Evolutionary conservation across 2,329 filamentous ascomycete genomes (phyloP), one percentile per base, ranked within the genome.

Genomic region (Aspergillus quadricinctus): DNA sequence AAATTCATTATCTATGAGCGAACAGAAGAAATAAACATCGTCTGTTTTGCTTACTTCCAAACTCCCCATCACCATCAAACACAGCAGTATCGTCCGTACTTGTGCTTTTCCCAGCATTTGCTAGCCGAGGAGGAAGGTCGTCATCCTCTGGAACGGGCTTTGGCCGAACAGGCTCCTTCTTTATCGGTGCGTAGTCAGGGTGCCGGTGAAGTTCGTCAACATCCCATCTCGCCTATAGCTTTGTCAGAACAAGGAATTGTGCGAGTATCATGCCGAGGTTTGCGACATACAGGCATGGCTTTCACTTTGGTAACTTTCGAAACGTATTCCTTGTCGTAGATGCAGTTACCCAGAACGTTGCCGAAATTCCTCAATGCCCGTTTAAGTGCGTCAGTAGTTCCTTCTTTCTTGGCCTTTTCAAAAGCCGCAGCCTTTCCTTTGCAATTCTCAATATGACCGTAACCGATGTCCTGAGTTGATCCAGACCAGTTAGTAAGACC

Each of bases 401-500:
- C 95, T 77, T 97, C 92, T 73, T 99, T 99, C 79, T 97, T 99
- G 1, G 94, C 92, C 76, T 99, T 99, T 72, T 99, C 94, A 68
- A 97, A 99, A 0, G 93, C 94, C 52, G 90, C 88, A 3, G 92
- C 93, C 77, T 99, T 99, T 55, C 90, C 89, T 75, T 93, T 95
- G 73, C 88, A 91, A 69, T 99, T 99, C 73, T 97, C 93, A 65
- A 96, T 96, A 64, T 94, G 90, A 7, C 94, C 94, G 69, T 99
- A 99, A 28, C 94, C 94, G 60, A 97, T 88, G 70, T 99, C 94
- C 82, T 84, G 55, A 8, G 14, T 51, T 52, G 2, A 10, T 25
- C 31, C 3, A 19, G 27, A 51, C 1, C 14, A 41, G 5, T 52
- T 17, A 52, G 19, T 48, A n/a, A 35, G 10, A 19, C 8, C 10